Base-by-base conservation (phyloP, 2,329 filamentous ascomycete species). In the Alternaria sp. region DNA sequence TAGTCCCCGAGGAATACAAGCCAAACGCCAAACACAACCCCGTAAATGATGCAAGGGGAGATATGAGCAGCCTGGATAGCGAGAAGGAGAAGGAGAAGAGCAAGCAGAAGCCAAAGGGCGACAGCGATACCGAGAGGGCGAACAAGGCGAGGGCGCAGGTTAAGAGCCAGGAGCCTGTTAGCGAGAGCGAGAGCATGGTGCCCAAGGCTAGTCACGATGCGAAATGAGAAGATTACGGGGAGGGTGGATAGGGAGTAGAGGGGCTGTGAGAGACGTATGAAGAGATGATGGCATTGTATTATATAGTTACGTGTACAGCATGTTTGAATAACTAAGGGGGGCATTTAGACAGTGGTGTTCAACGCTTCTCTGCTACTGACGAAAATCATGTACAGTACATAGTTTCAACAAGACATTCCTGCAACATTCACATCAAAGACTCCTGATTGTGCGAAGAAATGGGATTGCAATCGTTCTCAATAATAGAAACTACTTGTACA, bases 151-250 rank as follows among this genome's bases (percentile, higher is more conserved):
- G 40, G 32, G 25, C 30, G 3, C 53, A 60, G 36, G 36, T 50
- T 3, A 61, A 64, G 45, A 64, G 19, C 40, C 53, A 65, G 43
- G 54, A 67, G 30, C 51, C 57, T 9, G 61, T 62, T 52, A 78
- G 75, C 53, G 84, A 86, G 74, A 79, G 76, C 44, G 82, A 84
- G 8, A 70, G 75, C 10, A 65, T 84, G 15, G 76, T 87, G 9
- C 84, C 85, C 19, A 86, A 84, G 76, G 82, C 84, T 40, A 81
- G 78, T 65, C 82, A 85, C 67, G 84, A 87, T 69, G 75, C 78
- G 81, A 21, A 40, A 77, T 32, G 59, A 62, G 4, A 47, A 21
- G 30, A 60, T 64, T 7, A 58, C 56, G 3, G 52, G 44, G 21
- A 53, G 15, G 28, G 26, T 57, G 21, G 55, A 55, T 17, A 56